phyloP scores from a whole-genome alignment of 768 basidiomycete species.

The Boletus edulis region DNA sequence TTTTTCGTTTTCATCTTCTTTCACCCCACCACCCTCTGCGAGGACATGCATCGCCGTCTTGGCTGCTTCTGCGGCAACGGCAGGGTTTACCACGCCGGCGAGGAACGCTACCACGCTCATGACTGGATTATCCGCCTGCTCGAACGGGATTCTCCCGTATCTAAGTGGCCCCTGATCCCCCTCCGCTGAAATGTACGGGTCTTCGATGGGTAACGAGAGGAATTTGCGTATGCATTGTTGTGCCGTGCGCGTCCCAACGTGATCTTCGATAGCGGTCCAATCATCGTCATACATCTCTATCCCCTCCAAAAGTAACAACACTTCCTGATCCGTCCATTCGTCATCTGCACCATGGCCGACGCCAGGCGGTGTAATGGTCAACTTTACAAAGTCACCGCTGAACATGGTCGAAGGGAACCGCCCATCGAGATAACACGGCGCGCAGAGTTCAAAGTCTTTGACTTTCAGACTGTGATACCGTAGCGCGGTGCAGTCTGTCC shows the following conservation, averaged over 20 bases:
- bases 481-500: conserved; percentile 83
- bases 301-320: conserved; percentile 86
- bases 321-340: conserved; percentile 91
- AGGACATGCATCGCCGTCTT: conserved; percentile 85
- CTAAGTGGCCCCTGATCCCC: conserved; percentile 73
- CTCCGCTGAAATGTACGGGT: conserved; percentile 80
- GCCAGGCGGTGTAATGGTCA: conserved; percentile 44
- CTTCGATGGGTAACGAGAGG: conserved; percentile 94
- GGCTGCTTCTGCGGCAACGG: conserved; percentile 91
- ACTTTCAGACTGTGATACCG: conserved; percentile 94
- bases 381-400: conserved; percentile 94
- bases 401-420: conserved; percentile 97
- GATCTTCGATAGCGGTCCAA: conserved; percentile 90
- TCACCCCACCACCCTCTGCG: conserved; percentile 55
- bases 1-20: conserved; percentile 27
- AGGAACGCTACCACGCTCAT: conserved; percentile 99
- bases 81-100: conserved; percentile 86
- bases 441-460: conserved; percentile 88
- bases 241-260: conserved; percentile 86
- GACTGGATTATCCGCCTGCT: conserved; percentile 94
- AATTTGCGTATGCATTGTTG: conserved; percentile 97
- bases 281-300: conserved; percentile 99
- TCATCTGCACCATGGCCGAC: conserved; percentile 44
- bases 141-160: conserved; percentile 83
- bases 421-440: conserved; percentile 92